Conservation (phyloP, 2,329 filamentous ascomycete species). For the Botrytis elliptica region DNA sequence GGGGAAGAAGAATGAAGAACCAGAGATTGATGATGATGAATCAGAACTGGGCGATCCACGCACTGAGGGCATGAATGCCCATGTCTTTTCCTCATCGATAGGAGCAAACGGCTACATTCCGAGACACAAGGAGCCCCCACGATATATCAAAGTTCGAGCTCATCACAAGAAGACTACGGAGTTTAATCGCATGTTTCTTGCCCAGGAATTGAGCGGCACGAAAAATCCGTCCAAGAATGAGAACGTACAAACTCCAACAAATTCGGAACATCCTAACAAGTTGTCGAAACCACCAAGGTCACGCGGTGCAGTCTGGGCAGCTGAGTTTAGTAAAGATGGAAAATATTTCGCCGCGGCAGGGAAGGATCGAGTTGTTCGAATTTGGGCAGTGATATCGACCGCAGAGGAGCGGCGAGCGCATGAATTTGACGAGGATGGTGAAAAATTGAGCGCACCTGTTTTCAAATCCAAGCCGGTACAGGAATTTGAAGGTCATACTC, state of each 20-base stretch:
- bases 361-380: slow-evolving; percentile 78
- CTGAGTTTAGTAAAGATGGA: slow-evolving; percentile 90
- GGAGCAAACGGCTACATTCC: slow-evolving; percentile 74
- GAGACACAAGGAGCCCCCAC: slow-evolving; percentile 80
- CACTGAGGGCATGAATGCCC: slow-evolving; percentile 77
- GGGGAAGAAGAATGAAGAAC: slow-evolving; percentile 67
- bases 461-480: slow-evolving; percentile 76
- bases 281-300: slow-evolving; percentile 31
- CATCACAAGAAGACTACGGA: slow-evolving; percentile 79
- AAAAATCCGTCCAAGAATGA: slow-evolving; percentile 40
- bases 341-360: slow-evolving; percentile 89
- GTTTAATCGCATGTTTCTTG: slow-evolving; percentile 85
- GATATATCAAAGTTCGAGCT: slow-evolving; percentile 82
- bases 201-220: slow-evolving; percentile 78
- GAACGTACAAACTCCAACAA: slow-evolving; percentile 34
- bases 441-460: slow-evolving; percentile 82
- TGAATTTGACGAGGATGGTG: slow-evolving; percentile 67
- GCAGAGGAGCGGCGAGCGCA: slow-evolving; percentile 73
- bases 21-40: slow-evolving; percentile 57
- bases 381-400: slow-evolving; percentile 86
- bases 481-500: slow-evolving; percentile 80
- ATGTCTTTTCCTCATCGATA: slow-evolving; percentile 75
- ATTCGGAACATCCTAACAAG: slow-evolving; percentile 30
- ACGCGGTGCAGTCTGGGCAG: slow-evolving; percentile 79
- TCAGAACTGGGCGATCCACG: slow-evolving; percentile 68